Evolutionary conservation across 441 rosid species (phyloP), one percentile per base, ranked within the genome.

Genomic region (Raphanus hybrid): DNA sequence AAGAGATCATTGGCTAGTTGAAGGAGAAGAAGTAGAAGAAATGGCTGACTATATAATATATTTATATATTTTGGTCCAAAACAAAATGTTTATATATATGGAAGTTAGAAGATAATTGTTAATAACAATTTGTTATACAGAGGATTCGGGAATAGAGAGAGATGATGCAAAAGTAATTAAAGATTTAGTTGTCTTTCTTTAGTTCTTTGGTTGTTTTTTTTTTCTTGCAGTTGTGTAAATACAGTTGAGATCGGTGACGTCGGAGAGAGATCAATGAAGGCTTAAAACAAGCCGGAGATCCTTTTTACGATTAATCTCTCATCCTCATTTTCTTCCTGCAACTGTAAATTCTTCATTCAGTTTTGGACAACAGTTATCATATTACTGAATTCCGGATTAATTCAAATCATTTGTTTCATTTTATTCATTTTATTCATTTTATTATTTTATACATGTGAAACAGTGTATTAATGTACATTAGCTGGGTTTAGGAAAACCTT

Each of bases 1-100:
- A 90, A 90, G 91, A 84, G 87, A 78, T 82, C 89, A 7, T 81
- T 85, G 62, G 85, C 26, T 18, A 83, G 26, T 50, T 18, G 20
- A 23, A 23, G 26, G 2, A 23, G 26, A 23, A 1, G 26, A 23
- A 23, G 26, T 23, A 50, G 57, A 14, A 14, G 52, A 64, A 58
- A 16, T 72, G 69, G 76, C 45, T 34, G 43, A 62, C 39, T 48
- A 55, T 60, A 34, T 67, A 27, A 63, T 54, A 77, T 71, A 43
- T 9, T 58, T 23, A 23, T 23, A 23, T 23, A 23, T n/a, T 18
- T 18, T 18, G 20, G 20, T 18, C 20, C 20, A 18, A 18, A 18
- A 18, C 20, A 18, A 18, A 18, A 18, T 18, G 20, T 18, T 18
- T 18, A 18, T 18, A 3, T 64, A 2, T 59, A 41, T 43, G 29